Conservation (phyloP, 441 rosid genomes). For the Francoa sonchifolia region DNA sequence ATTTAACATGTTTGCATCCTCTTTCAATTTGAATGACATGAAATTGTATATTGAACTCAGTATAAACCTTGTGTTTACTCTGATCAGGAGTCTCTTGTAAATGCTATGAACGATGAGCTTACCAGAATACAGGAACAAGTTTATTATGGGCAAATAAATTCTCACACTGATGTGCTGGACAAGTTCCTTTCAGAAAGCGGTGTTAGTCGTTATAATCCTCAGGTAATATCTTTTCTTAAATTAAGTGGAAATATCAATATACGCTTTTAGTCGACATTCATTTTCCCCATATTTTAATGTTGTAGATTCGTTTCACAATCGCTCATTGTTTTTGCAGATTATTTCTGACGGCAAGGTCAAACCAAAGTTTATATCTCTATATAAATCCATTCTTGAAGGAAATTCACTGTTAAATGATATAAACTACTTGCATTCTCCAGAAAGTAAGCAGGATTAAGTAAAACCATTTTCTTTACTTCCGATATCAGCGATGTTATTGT, state of each 20-base stretch:
- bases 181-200: slow-evolving; percentile 81
- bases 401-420: slow-evolving; percentile 52
- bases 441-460: slow-evolving; percentile 42
- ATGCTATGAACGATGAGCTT: slow-evolving; percentile 94
- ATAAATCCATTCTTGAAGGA: slow-evolving; percentile 47
- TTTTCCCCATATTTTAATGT: too few species aligned
- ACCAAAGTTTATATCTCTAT: slow-evolving; percentile 59
- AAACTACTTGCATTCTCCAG: slow-evolving; percentile 81
- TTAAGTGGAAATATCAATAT: slow-evolving; percentile 10
- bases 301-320: too few species aligned
- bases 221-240: slow-evolving; percentile 29
- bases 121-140: slow-evolving; percentile 96
- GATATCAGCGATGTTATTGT: too few species aligned
- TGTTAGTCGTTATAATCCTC: slow-evolving; percentile 85
- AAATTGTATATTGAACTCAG: neutral
- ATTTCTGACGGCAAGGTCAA: slow-evolving; percentile 50
- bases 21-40: neutral
- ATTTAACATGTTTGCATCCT: too few species aligned
- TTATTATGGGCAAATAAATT: slow-evolving; percentile 77
- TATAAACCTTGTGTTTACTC: slow-evolving; percentile 12
- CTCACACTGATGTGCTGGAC: slow-evolving; percentile 79
- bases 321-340: slow-evolving; percentile 39
- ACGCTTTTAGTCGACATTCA: neutral
- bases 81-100: slow-evolving; percentile 75
- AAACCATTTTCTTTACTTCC: slow-evolving; percentile 1